Conservation (phyloP, 208 protist genomes). For the Wallacemonas sp. region DNA sequence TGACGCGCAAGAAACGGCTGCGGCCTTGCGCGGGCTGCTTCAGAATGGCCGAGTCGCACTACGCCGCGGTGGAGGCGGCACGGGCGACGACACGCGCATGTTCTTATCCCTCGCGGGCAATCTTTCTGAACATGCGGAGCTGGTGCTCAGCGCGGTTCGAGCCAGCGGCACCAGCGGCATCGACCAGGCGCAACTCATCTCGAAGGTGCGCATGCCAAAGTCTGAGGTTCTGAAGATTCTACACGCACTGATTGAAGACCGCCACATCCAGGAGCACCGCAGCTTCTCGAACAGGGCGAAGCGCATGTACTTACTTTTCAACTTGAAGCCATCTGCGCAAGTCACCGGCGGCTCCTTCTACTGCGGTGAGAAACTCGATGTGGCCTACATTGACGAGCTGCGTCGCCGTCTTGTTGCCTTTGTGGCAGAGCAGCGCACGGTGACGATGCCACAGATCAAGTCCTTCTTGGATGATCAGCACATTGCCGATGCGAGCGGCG, state of each 20-base stretch:
- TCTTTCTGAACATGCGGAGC: conserved; percentile 56
- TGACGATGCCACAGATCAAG: conserved; percentile 44
- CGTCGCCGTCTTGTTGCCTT: conserved; percentile 57
- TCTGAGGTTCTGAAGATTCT: conserved; percentile 73
- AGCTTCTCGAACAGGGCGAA: conserved; percentile 84
- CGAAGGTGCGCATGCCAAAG: conserved; percentile 59
- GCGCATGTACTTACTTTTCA: conserved; percentile 76
- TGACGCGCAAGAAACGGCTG: conserved; percentile 31
- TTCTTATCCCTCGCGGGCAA: conserved; percentile 59
- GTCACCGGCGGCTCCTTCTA: conserved; percentile 88
- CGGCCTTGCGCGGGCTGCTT: conserved; percentile 56
- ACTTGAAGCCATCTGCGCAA: conserved; percentile 71
- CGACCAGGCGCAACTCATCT: conserved; percentile 63
- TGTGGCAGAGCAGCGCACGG: conserved; percentile 32
- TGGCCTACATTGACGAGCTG: conserved; percentile 79
- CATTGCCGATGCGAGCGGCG: conserved; percentile 10
- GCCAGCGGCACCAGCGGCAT: conserved; percentile 67
- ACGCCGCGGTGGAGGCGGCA: conserved; percentile 37
- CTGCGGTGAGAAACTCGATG: conserved; percentile 77
- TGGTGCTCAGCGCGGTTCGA: conserved; percentile 70
- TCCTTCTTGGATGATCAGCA: conserved; percentile 43
- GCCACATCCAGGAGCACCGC: conserved; percentile 75
- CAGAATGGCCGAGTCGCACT: conserved; percentile 49
- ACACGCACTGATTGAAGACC: conserved; percentile 43
- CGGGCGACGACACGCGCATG: conserved; percentile 30